Evolutionary conservation across 345 rosid species (phyloP).

Genomic region (Dimocarpus longan): DNA sequence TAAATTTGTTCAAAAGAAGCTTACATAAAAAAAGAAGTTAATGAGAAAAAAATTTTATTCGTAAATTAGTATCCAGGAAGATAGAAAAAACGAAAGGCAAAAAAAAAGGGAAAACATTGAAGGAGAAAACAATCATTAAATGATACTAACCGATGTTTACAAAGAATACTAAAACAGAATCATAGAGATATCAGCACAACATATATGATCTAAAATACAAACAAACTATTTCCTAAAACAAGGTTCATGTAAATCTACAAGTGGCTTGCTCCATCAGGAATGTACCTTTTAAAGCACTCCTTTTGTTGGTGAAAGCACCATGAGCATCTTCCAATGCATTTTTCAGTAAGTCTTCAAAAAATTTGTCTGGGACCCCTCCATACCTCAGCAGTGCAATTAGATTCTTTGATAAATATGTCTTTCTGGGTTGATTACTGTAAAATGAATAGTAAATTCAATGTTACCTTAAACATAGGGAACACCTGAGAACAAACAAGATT

Average conservation of each 20-base stretch:
- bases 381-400: constrained; percentile 67
- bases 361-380: constrained; percentile 74
- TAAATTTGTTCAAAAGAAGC: background rate
- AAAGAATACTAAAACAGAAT: background rate
- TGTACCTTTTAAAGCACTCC: constrained; percentile 61
- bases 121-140: background rate
- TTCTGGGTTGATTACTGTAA: constrained; percentile 59
- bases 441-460: constrained; percentile 21
- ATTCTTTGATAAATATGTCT: constrained; percentile 48
- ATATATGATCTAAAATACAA: background rate
- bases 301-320: constrained; percentile 39
- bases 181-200: background rate
- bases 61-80: background rate
- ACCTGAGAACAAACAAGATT: background rate
- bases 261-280: constrained; percentile 1
- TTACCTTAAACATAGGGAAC: background rate
- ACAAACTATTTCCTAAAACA: background rate
- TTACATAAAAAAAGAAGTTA: background rate
- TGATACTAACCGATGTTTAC: background rate
- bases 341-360: constrained; percentile 51
- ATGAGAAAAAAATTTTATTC: background rate
- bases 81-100: background rate
- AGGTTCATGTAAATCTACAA: background rate
- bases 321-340: constrained; percentile 55
- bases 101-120: background rate